A percentile compares a stretch with the other conserved stretches of the same genome.
phyloP scores from a whole-genome alignment of 148 eudicot species.

The Rhododendron henanense region DNA sequence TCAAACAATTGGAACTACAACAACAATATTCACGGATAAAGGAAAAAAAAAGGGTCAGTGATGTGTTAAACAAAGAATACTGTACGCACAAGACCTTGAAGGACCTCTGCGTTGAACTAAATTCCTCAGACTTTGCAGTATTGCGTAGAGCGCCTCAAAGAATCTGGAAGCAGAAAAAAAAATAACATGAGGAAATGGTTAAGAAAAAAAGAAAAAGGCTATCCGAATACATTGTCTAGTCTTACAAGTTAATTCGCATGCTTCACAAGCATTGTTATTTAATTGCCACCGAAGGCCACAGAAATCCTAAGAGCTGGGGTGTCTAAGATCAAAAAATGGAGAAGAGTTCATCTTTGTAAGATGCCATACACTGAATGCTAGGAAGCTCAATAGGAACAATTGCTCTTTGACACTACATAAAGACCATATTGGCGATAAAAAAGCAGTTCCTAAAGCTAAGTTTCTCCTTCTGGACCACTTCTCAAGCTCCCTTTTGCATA shows the following conservation, averaged over 20 bases:
- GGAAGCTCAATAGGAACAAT: not conserved
- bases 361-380: not conserved
- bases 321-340: not conserved
- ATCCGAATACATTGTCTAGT: too few species aligned
- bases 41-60: not conserved
- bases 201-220: too few species aligned
- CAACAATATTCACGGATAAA: not conserved
- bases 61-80: not conserved
- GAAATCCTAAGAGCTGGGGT: not conserved
- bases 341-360: not conserved
- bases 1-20: not conserved
- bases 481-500: too few species aligned
- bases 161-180: too few species aligned
- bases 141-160: too few species aligned
- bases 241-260: too few species aligned
- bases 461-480: too few species aligned
- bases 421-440: too few species aligned
- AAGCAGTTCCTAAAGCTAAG: too few species aligned
- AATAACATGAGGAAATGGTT: too few species aligned
- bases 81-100: not conserved
- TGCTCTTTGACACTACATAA: too few species aligned
- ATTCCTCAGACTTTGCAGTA: not conserved
- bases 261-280: not conserved
- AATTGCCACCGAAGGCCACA: not conserved
- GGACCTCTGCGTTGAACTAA: not conserved